A percentile compares a stretch with the other conserved stretches of the same genome.
Conservation (phyloP, 495 filamentous ascomycete genomes). For the Penicillium herquei region DNA sequence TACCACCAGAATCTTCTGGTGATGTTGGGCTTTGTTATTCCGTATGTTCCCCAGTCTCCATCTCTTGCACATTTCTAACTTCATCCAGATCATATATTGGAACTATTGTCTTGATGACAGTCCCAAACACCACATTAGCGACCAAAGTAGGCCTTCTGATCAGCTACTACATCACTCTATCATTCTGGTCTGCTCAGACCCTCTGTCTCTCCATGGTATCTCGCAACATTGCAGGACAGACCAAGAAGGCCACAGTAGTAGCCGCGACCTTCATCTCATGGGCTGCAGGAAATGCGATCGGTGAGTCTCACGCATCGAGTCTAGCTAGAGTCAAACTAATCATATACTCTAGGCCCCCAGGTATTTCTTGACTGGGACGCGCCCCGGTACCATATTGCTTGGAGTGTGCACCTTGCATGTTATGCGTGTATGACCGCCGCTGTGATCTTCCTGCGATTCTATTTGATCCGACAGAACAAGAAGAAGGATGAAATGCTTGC, state of each 20-base stretch:
- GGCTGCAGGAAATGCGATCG: conserved; percentile 44
- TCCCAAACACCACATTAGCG: conserved; percentile 48
- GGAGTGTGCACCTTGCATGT: conserved; percentile 43
- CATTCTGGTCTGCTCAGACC: conserved; percentile 56
- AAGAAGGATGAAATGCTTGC: conserved; percentile 38
- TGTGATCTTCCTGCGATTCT: conserved; percentile 38
- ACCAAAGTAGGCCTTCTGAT: conserved; percentile 56
- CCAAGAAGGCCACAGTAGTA: conserved; percentile 58
- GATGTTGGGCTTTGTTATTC: conserved; percentile 63
- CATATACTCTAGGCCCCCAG: conserved; percentile 38
- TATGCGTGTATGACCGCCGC: conserved; percentile 36
- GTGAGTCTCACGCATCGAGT: conserved; percentile 10
- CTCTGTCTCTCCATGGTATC: conserved; percentile 58
- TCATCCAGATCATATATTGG: conserved; percentile 49
- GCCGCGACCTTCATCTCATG: conserved; percentile 45
- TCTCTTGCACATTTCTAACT: not conserved
- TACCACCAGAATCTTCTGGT: conserved; percentile 61
- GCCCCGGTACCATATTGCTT: conserved; percentile 41
- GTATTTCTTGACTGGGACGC: conserved; percentile 40
- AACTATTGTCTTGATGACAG: conserved; percentile 61
- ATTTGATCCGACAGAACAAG: conserved; percentile 35
- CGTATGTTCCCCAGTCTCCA: conserved; percentile 36
- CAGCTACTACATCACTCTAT: conserved; percentile 62
- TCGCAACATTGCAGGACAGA: conserved; percentile 67
- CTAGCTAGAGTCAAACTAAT: not conserved